These are phyloP conservation scores for Kappamyces sp. DNA, from an alignment of 192 early-diverging fungal species.

Conservation along the genomic window DNA sequence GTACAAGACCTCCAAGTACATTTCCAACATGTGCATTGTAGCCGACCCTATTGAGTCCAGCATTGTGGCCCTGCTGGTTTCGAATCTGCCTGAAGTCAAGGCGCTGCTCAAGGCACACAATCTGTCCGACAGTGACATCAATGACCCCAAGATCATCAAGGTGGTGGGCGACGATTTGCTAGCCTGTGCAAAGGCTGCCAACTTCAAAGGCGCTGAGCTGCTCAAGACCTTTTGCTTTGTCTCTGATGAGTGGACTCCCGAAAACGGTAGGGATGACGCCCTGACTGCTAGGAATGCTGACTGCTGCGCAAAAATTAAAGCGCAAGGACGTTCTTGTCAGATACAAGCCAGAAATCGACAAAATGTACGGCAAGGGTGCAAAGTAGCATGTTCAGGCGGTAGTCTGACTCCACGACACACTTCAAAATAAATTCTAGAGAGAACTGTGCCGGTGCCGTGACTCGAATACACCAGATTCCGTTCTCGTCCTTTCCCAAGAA, in stretches of 20 bases:
- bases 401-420: no score
- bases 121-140: constrained; percentile 19
- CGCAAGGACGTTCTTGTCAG: constrained; percentile 67
- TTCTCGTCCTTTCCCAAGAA: no score
- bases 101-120: constrained; percentile 26
- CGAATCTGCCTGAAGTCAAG: constrained; percentile 50
- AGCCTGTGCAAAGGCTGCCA: constrained; percentile 54
- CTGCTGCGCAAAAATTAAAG: constrained; percentile 93
- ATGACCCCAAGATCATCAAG: constrained; percentile 21
- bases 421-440: no score
- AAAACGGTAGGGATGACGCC: constrained; percentile 39
- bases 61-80: constrained; percentile 72
- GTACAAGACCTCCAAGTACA: constrained; percentile 68
- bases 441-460: no score
- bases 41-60: constrained; percentile 62
- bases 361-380: constrained; percentile 38
- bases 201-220: constrained; percentile 69
- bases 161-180: constrained; percentile 53
- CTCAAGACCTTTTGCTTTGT: constrained; percentile 61
- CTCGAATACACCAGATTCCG: no score
- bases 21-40: constrained; percentile 62
- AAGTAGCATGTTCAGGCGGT: no score
- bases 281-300: constrained; percentile 22
- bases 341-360: constrained; percentile 54
- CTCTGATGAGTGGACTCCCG: constrained; percentile 82